Conservation (phyloP, 164 flowering plant species). For the Aristolochia fimbriata region DNA sequence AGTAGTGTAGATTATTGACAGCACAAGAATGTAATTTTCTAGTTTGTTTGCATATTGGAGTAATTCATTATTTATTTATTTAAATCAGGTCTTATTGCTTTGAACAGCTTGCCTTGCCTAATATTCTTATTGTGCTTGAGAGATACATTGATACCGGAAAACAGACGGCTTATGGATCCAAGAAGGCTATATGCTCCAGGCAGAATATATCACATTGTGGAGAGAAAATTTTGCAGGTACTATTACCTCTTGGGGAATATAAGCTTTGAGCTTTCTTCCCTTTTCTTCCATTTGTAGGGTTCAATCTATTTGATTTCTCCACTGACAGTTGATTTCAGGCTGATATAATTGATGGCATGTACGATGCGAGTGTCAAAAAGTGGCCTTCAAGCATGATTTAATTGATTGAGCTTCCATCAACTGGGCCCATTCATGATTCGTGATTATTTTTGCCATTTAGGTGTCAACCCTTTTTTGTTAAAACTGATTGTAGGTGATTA, state of each 20-base stretch:
- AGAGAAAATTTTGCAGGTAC: slow-evolving; percentile 92
- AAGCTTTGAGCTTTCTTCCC: background rate
- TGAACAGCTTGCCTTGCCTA: slow-evolving; percentile 96
- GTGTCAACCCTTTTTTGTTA: no score
- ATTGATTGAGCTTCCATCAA: no score
- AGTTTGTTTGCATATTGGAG: no score
- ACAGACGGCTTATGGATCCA: slow-evolving; percentile 82
- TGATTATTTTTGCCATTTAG: no score
- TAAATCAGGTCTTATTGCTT: slow-evolving; percentile 55
- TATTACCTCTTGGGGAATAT: background rate
- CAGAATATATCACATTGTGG: slow-evolving; percentile 89
- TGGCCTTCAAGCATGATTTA: no score
- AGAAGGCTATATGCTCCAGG: slow-evolving; percentile 97
- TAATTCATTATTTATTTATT: slow-evolving; percentile 22
- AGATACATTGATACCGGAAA: slow-evolving; percentile 87
- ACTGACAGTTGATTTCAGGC: no score
- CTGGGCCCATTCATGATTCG: no score
- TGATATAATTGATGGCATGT: no score
- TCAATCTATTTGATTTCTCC: background rate
- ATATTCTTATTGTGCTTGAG: slow-evolving; percentile 72
- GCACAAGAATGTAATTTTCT: no score
- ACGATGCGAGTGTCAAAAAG: no score
- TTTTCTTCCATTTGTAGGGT: background rate
- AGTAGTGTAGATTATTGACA: no score
- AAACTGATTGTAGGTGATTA: no score